A percentile compares a stretch with the other conserved stretches of the same genome.
These are phyloP conservation scores for Senna siamea DNA, from an alignment of 306 rosid species.

Conservation along the genomic window DNA sequence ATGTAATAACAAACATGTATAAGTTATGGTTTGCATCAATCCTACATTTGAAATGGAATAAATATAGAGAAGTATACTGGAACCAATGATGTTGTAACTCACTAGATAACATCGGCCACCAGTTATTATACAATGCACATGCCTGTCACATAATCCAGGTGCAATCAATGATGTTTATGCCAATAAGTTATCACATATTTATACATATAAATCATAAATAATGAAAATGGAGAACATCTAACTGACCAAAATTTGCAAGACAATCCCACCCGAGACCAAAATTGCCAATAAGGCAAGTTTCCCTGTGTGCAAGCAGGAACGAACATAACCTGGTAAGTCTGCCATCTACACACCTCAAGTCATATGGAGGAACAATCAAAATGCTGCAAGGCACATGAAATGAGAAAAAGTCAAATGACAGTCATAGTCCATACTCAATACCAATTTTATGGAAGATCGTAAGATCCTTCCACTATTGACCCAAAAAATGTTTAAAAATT, in stretches of 20 bases:
- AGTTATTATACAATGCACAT: conserved; percentile 86
- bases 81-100: conserved; percentile 36
- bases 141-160: conserved; percentile 65
- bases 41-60: not conserved
- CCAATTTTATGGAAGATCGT: too few species aligned
- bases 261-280: conserved; percentile 85
- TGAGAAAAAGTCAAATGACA: conserved; percentile 1
- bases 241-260: conserved; percentile 86
- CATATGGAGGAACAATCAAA: conserved; percentile 48
- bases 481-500: too few species aligned
- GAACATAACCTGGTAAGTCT: conserved; percentile 75
- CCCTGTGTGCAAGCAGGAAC: conserved; percentile 71
- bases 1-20: not conserved
- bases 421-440: not conserved
- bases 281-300: conserved; percentile 79
- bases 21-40: not conserved
- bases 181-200: conserved; percentile 12
- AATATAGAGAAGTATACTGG: conserved; percentile 2
- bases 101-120: conserved; percentile 99
- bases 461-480: too few species aligned
- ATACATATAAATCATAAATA: not conserved
- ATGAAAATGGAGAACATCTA: conserved; percentile 26
- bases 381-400: not conserved
- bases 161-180: conserved; percentile 21
- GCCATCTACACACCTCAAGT: conserved; percentile 75